Conservation (phyloP, 306 rosid species). For the Lathyrus oleraceus region DNA sequence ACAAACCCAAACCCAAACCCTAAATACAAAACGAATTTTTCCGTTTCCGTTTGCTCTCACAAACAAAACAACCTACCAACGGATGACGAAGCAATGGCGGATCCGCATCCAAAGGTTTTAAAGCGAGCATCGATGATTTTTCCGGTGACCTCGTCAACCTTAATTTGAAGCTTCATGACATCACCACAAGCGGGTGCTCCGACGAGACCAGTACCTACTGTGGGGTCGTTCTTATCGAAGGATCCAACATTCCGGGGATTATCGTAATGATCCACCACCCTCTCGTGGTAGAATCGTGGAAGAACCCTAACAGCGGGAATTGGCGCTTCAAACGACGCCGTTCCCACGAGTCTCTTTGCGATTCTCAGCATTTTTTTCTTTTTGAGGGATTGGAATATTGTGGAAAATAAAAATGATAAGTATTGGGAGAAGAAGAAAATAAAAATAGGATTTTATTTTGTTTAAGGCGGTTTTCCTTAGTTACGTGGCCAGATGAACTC, state of each 20-base stretch:
- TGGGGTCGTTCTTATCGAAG: slow-evolving; percentile 77
- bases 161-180: slow-evolving; percentile 95
- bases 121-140: slow-evolving; percentile 88
- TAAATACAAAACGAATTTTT: not conserved
- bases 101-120: slow-evolving; percentile 97
- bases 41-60: not conserved
- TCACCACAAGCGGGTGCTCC: slow-evolving; percentile 99
- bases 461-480: slow-evolving; percentile 14
- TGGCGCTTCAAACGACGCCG: slow-evolving; percentile 42
- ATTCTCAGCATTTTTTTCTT: slow-evolving; percentile 55
- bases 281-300: slow-evolving; percentile 83
- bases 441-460: not conserved
- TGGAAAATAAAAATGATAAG: too few relatives aligned
- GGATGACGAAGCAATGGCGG: slow-evolving; percentile 96
- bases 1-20: slow-evolving; percentile 15
- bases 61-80: slow-evolving; percentile 53
- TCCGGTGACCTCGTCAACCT: slow-evolving; percentile 81
- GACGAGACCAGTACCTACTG: slow-evolving; percentile 90
- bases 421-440: not conserved
- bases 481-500: not conserved
- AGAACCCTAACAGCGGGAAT: slow-evolving; percentile 43
- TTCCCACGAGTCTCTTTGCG: slow-evolving; percentile 56
- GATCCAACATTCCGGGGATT: slow-evolving; percentile 95
- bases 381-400: not conserved
- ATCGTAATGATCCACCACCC: slow-evolving; percentile 93